Percentiles rank a stretch among this genome's conserved stretches.
phyloP scores from a whole-genome alignment of 176 grass and related monocot species.

The Cenchrus americanus region DNA sequence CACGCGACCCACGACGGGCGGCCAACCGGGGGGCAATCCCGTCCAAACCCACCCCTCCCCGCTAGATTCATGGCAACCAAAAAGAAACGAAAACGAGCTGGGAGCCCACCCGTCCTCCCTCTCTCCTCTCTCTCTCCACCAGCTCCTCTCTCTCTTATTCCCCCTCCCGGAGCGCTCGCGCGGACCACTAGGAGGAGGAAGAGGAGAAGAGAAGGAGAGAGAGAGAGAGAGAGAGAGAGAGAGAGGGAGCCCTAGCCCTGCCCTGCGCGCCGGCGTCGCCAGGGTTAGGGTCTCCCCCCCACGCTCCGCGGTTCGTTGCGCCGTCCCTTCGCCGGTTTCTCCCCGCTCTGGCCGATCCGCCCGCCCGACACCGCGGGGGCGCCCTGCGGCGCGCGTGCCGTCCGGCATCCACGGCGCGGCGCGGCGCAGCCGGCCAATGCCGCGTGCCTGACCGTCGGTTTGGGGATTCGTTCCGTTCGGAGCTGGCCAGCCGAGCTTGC shows the following conservation, averaged over 20 bases:
- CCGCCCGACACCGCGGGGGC: conserved; percentile 22
- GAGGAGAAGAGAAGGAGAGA: conserved; percentile 3
- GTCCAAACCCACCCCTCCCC: conserved; percentile 40
- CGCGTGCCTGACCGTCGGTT: conserved; percentile 46
- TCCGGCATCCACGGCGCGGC: not conserved
- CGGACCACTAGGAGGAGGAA: conserved; percentile 45
- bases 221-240: conserved; percentile 35
- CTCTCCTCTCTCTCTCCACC: not conserved
- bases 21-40: conserved; percentile 49
- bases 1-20: conserved; percentile 37
- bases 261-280: conserved; percentile 37
- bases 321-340: conserved; percentile 19
- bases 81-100: conserved; percentile 3
- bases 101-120: conserved; percentile 18
- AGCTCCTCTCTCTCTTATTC: conserved; percentile 38
- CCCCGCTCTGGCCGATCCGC: conserved; percentile 42
- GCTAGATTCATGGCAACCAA: conserved; percentile 52
- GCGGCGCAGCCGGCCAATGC: conserved; percentile 46
- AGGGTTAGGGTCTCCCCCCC: conserved; percentile 66
- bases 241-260: conserved; percentile 61
- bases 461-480: conserved; percentile 10
- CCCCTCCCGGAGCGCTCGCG: conserved; percentile 38
- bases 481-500: conserved; percentile 3
- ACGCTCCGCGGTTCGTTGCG: not conserved
- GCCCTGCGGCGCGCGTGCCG: conserved; percentile 35